These are phyloP conservation scores for Dipodascus geniculatus DNA, from an alignment of 805 yeast genomes.

Conservation along the genomic window DNA sequence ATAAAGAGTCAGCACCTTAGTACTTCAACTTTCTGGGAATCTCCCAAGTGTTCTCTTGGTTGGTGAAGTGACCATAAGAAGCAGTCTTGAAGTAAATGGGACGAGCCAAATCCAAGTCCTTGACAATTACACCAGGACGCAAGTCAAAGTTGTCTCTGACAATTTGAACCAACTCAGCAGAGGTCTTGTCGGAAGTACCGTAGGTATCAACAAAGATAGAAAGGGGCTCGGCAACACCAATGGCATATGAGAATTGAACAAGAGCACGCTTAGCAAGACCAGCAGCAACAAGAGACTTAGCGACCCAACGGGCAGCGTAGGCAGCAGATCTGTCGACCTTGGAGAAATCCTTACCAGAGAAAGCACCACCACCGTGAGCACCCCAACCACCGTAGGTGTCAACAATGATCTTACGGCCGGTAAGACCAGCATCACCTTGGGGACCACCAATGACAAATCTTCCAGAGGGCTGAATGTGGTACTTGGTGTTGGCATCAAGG, in stretches of 20 bases:
- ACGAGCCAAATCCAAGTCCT: slow-evolving; percentile 93
- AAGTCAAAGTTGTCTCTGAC: slow-evolving; percentile 92
- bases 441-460: slow-evolving; percentile 99
- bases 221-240: slow-evolving; percentile 99
- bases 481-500: slow-evolving; percentile 88
- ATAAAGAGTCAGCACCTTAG: slow-evolving; percentile 14
- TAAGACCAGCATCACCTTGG: slow-evolving; percentile 99
- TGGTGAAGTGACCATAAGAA: slow-evolving; percentile 98
- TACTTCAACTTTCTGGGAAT: slow-evolving; percentile 52
- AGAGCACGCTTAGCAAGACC: slow-evolving; percentile 94
- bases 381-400: slow-evolving; percentile 99
- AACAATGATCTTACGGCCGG: slow-evolving; percentile 98
- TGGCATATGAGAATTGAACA: slow-evolving; percentile 98
- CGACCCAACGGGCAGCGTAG: slow-evolving; percentile 99
- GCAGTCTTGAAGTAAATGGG: slow-evolving; percentile 99
- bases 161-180: slow-evolving; percentile 83
- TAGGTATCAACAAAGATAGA: slow-evolving; percentile 95
- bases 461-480: slow-evolving; percentile 99
- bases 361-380: slow-evolving; percentile 99
- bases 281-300: slow-evolving; percentile 92
- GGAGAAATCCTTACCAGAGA: slow-evolving; percentile 99
- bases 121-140: slow-evolving; percentile 98
- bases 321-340: slow-evolving; percentile 99
- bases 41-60: slow-evolving; percentile 99
- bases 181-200: slow-evolving; percentile 88